A percentile compares a stretch with the other conserved stretches of the same genome.
These are phyloP conservation scores for Xylaria digitata DNA, from an alignment of 2,329 filamentous ascomycete genomes.

Conservation along the genomic window DNA sequence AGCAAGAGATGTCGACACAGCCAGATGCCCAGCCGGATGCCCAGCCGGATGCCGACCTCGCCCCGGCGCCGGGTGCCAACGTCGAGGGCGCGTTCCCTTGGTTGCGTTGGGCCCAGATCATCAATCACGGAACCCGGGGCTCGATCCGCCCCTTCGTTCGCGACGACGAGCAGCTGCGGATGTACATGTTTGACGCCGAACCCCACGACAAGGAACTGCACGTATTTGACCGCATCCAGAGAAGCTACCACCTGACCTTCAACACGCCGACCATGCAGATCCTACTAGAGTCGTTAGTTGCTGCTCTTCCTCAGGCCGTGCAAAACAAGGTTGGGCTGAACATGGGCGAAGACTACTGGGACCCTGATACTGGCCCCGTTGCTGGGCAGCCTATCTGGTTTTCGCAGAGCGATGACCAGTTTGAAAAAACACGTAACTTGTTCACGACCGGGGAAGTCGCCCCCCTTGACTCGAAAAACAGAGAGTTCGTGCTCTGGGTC, in stretches of 20 bases:
- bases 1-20: too few relatives aligned
- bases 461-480: background rate
- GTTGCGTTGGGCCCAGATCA: constrained; percentile 6
- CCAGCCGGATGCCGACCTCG: too few relatives aligned
- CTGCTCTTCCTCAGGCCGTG: background rate
- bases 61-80: background rate
- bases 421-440: background rate
- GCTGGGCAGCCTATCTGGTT: constrained; percentile 21
- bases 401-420: background rate
- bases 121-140: constrained; percentile 9
- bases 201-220: constrained; percentile 9
- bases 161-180: background rate
- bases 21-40: too few relatives aligned
- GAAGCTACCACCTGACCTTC: background rate
- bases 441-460: background rate
- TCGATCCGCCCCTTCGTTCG: background rate
- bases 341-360: background rate
- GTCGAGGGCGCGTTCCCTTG: background rate
- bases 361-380: constrained; percentile 1
- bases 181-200: background rate
- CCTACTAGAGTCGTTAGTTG: constrained; percentile 11
- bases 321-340: constrained; percentile 10
- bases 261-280: background rate
- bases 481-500: constrained; percentile 27
- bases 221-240: constrained; percentile 18